Evolutionary conservation across 169 alveolate genomes (phyloP), one percentile per base, ranked within the genome.

Genomic region (Neospora caninum): DNA sequence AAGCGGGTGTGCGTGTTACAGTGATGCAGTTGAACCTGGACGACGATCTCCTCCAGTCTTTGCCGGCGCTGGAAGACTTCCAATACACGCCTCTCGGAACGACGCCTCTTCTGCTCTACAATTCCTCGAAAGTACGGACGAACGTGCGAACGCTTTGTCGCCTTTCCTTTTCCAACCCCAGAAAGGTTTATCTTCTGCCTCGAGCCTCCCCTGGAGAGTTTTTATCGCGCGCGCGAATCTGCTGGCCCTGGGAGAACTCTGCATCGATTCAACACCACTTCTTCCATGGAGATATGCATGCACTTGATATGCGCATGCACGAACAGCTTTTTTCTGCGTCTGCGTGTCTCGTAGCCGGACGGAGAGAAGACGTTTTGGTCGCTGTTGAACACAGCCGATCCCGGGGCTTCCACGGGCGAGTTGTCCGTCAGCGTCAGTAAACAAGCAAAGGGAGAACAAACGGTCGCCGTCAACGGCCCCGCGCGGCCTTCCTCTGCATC

Each of bases 401-500:
- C 89, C 36, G 89, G 69, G 13, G 89, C 89, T 1, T 82, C 89
- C 16, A 82, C 89, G 39, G 89, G 89, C 38, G 89, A 82, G 89
- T 20, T 82, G 43, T 38, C 53, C 0, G 89, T 82, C 39, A 38
- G 49, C 86, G 13, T 78, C 86, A 1, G 34, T 69, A 6, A 29
- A 69, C 34, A 34, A 69, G 34, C 34, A 69, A 6, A 20, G 82
- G 82, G 58, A 49, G 58, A 49, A 49, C 4, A 49, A 49, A 49
- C 4, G 58, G 4, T 13, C 13, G 58, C 58, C 13, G 58, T 13
- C 58, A 13, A 49, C 13, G 58, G 58, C 13, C 58, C 58, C 4
- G 58, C 13, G 58, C 58, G 4, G 58, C 58, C 58, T 4, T 7
- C 58, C 22, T 13, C 58, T 7, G 4, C 58, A 13, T 49, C 58